Evolutionary conservation across 306 rosid genomes (phyloP).

Genomic region (Lathyrus sativus): DNA sequence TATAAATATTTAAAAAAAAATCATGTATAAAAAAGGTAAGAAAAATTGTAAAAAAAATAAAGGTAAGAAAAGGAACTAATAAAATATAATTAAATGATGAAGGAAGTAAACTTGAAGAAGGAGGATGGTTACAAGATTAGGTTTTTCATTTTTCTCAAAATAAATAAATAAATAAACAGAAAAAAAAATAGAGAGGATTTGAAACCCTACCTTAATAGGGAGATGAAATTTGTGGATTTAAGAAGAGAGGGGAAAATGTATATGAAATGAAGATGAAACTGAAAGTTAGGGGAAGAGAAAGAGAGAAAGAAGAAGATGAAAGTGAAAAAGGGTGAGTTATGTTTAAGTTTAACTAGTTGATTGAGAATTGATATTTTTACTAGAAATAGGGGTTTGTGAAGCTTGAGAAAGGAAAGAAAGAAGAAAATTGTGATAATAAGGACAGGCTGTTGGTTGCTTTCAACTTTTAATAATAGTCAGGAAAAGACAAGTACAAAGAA

Average conservation of each 20-base stretch:
- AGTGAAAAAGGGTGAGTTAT: constrained; percentile 40
- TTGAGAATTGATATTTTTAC: constrained; percentile 26
- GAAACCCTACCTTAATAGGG: constrained; percentile 55
- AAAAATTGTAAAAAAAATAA: background rate
- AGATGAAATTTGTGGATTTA: constrained; percentile 47
- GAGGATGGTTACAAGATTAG: constrained; percentile 24
- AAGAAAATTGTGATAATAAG: constrained; percentile 36
- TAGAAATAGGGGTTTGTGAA: constrained; percentile 47
- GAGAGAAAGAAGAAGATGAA: constrained; percentile 30
- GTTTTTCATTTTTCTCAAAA: background rate
- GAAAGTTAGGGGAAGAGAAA: constrained; percentile 33
- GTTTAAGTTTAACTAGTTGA: constrained; percentile 30
- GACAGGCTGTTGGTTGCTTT: constrained; percentile 87
- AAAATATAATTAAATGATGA: constrained; percentile 12
- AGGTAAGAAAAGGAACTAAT: background rate
- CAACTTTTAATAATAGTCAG: constrained; percentile 62
- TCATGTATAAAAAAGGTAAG: background rate
- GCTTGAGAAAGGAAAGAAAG: constrained; percentile 39
- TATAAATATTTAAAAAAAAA: background rate
- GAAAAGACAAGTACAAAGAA: constrained; percentile 66
- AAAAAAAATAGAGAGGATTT: constrained; percentile 30
- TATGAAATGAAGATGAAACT: constrained; percentile 41
- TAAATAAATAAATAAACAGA: background rate
- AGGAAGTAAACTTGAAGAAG: constrained; percentile 30
- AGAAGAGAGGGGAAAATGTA: constrained; percentile 45